phyloP scores from a whole-genome alignment of 75 land plant genomes.

The Pinus albicaulis region DNA sequence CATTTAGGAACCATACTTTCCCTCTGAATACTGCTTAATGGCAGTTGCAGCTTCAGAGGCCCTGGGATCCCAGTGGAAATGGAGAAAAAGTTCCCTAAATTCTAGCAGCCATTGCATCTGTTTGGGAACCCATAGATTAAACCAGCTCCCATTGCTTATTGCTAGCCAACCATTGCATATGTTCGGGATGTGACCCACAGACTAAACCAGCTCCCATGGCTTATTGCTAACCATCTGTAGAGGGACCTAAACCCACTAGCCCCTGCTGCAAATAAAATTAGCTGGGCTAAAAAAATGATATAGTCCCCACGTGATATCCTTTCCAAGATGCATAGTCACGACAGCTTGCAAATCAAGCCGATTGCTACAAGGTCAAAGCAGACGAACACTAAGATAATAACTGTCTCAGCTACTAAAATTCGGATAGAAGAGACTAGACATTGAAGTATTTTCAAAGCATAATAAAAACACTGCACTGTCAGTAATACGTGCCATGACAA shows the following conservation, averaged over 20 bases:
- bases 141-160: constrained; percentile 35
- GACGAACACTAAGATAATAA: too few relatives aligned
- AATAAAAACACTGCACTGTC: too few relatives aligned
- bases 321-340: background rate
- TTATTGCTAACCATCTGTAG: constrained; percentile 56
- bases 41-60: constrained; percentile 40
- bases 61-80: constrained; percentile 59
- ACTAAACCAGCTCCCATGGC: constrained; percentile 34
- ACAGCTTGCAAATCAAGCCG: background rate
- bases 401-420: background rate
- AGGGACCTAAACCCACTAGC: constrained; percentile 33
- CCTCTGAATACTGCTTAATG: constrained; percentile 42
- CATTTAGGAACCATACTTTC: constrained; percentile 43
- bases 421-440: background rate
- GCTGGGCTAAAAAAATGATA: background rate
- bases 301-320: background rate
- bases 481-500: too few relatives aligned
- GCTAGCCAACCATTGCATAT: constrained; percentile 42
- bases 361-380: too few relatives aligned
- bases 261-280: constrained; percentile 28
- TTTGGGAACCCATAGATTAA: constrained; percentile 53
- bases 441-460: too few relatives aligned
- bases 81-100: constrained; percentile 44
- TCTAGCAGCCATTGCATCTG: constrained; percentile 37
- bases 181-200: constrained; percentile 51